These are phyloP conservation scores for Penicilliopsis zonata DNA, from an alignment of 495 filamentous ascomycete species.

Conservation along the genomic window DNA sequence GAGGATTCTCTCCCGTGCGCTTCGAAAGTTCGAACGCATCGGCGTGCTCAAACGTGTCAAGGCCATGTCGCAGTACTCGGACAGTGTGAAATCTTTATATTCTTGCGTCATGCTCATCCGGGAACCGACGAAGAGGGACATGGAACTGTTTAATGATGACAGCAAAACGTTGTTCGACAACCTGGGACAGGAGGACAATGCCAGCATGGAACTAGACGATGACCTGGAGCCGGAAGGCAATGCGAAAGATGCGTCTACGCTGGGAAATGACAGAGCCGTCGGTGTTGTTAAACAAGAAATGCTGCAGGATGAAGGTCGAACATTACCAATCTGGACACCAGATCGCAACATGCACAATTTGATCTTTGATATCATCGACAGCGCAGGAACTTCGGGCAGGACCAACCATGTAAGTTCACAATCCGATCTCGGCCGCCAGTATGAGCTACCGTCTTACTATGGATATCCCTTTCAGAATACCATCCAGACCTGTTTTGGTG, in stretches of 20 bases:
- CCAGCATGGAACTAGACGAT: slow-evolving; percentile 21
- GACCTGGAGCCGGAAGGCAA: slow-evolving; percentile 24
- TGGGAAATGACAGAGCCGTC: slow-evolving; percentile 10
- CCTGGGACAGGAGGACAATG: slow-evolving; percentile 27
- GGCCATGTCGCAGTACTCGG: slow-evolving; percentile 38
- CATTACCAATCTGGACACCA: slow-evolving; percentile 42
- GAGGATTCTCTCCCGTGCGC: slow-evolving; percentile 52
- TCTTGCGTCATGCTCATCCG: slow-evolving; percentile 62
- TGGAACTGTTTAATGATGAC: slow-evolving; percentile 40
- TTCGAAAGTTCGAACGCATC: slow-evolving; percentile 55
- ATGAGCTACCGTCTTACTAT: too few species aligned
- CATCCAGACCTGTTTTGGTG: slow-evolving; percentile 35
- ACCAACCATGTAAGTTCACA: slow-evolving; percentile 36
- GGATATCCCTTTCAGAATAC: slow-evolving; percentile 23
- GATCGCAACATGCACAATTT: slow-evolving; percentile 40
- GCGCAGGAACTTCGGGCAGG: slow-evolving; percentile 36
- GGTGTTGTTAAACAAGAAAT: slow-evolving; percentile 14
- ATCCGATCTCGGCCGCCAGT: slow-evolving; percentile 1
- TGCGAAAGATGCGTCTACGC: slow-evolving; percentile 7
- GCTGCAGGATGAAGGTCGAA: slow-evolving; percentile 21
- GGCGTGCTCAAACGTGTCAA: slow-evolving; percentile 59
- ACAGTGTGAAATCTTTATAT: slow-evolving; percentile 19
- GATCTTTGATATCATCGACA: slow-evolving; percentile 39
- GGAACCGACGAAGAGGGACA: slow-evolving; percentile 56
- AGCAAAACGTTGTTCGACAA: slow-evolving; percentile 15